Evolutionary conservation across 805 yeast genomes (phyloP).

Genomic region (Starmera quercuum): DNA sequence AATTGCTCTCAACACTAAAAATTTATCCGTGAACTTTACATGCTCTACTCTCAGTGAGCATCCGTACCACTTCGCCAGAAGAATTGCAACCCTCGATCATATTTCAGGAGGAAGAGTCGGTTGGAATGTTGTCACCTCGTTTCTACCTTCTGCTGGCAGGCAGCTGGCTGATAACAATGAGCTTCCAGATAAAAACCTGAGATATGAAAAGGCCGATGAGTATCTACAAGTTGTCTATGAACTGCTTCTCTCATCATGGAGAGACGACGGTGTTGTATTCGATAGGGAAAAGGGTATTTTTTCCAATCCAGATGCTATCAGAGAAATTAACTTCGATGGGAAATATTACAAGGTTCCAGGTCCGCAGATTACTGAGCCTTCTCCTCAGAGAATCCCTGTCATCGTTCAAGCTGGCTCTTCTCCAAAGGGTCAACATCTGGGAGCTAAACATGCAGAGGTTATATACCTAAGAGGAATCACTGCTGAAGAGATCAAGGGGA

Average conservation of each 20-base stretch:
- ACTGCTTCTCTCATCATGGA: slow-evolving; percentile 32
- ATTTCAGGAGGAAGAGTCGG: slow-evolving; percentile 35
- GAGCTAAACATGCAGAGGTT: slow-evolving; percentile 34
- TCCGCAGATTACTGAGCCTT: slow-evolving; percentile 31
- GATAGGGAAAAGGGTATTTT: slow-evolving; percentile 21
- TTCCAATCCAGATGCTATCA: slow-evolving; percentile 28
- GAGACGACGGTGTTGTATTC: slow-evolving; percentile 26
- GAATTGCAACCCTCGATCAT: slow-evolving; percentile 35
- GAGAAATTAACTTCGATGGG: slow-evolving; percentile 31
- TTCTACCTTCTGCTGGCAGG: slow-evolving; percentile 33
- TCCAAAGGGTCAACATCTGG: slow-evolving; percentile 28
- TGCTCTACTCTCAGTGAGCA: slow-evolving; percentile 33
- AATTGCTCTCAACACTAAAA: slow-evolving; percentile 32
- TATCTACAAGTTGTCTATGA: slow-evolving; percentile 30
- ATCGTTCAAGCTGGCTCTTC: slow-evolving; percentile 36
- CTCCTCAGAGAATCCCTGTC: slow-evolving; percentile 36
- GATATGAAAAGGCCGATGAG: slow-evolving; percentile 33
- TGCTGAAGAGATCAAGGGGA: slow-evolving; percentile 28
- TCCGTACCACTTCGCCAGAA: slow-evolving; percentile 32
- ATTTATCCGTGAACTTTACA: slow-evolving; percentile 31
- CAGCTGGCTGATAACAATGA: slow-evolving; percentile 26
- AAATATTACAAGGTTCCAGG: slow-evolving; percentile 31
- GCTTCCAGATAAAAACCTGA: slow-evolving; percentile 30
- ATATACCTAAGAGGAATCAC: slow-evolving; percentile 28
- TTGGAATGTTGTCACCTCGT: slow-evolving; percentile 36